Conservation (phyloP, 495 filamentous ascomycete genomes). For the Trichoderma asperelloides region DNA sequence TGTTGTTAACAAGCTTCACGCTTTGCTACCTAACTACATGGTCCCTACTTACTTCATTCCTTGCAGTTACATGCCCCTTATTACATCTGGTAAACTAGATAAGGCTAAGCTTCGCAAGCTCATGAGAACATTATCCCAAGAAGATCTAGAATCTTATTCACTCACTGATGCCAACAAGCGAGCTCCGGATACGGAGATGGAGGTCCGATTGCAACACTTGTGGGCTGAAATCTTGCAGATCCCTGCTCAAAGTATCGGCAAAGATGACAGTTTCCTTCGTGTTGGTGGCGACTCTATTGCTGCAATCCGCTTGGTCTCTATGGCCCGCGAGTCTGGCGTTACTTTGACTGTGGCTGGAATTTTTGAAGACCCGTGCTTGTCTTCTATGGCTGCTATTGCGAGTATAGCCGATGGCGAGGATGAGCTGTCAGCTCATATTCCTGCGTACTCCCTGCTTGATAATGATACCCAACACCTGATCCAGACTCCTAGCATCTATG, state of each 20-base stretch:
- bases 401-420: not conserved
- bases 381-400: not conserved
- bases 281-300: constrained; percentile 8
- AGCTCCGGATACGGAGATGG: not conserved
- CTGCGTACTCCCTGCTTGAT: not conserved
- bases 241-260: constrained; percentile 21
- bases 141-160: constrained; percentile 29
- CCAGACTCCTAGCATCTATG: not conserved
- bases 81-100: constrained; percentile 48
- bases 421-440: not conserved
- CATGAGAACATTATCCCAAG: constrained; percentile 28
- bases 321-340: not conserved
- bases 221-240: not conserved
- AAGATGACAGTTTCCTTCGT: constrained; percentile 45
- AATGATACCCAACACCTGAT: not conserved
- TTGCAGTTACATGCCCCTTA: constrained; percentile 4
- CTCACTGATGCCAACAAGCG: constrained; percentile 17
- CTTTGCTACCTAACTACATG: constrained; percentile 15
- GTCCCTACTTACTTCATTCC: constrained; percentile 14
- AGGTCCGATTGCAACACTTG: not conserved
- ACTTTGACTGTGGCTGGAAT: not conserved
- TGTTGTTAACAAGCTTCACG: not conserved
- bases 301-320: constrained; percentile 1
- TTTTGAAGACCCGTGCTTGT: not conserved
- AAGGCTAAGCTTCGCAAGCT: constrained; percentile 37